These are phyloP conservation scores for Schwanniomyces pseudopolymorphus DNA, from an alignment of 805 yeast genomes.

Conservation along the genomic window DNA sequence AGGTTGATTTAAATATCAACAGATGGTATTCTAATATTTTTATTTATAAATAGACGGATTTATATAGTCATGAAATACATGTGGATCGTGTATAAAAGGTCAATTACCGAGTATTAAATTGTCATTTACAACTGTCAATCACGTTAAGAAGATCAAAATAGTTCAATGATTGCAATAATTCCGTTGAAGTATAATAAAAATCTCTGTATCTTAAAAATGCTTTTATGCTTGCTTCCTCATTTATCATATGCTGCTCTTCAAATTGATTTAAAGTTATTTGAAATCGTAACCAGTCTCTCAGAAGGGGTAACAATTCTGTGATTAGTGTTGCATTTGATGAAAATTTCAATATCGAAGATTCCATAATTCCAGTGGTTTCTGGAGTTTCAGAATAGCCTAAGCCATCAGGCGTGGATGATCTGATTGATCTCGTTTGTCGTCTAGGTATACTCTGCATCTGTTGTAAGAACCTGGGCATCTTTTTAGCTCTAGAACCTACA, in stretches of 20 bases:
- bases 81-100: not conserved
- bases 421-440: slow-evolving; percentile 17
- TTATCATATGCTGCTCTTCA: slow-evolving; percentile 16
- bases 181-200: slow-evolving; percentile 23
- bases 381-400: not conserved
- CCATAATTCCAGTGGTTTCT: slow-evolving; percentile 32
- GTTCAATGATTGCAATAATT: slow-evolving; percentile 10
- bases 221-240: slow-evolving; percentile 21
- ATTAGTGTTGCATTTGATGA: slow-evolving; percentile 24
- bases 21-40: too few species aligned
- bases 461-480: slow-evolving; percentile 27
- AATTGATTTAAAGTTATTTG: slow-evolving; percentile 24
- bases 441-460: slow-evolving; percentile 16
- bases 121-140: not conserved
- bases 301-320: slow-evolving; percentile 31
- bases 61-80: not conserved
- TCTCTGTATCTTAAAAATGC: slow-evolving; percentile 33
- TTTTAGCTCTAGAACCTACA: slow-evolving; percentile 35
- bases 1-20: slow-evolving; percentile 41
- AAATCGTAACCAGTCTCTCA: slow-evolving; percentile 32
- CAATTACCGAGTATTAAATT: not conserved
- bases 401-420: slow-evolving; percentile 5
- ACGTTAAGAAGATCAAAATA: not conserved
- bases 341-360: slow-evolving; percentile 28
- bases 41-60: too few species aligned